These are phyloP conservation scores for Alternaria arborescens DNA, from an alignment of 2,329 filamentous ascomycete species.

Conservation along the genomic window DNA sequence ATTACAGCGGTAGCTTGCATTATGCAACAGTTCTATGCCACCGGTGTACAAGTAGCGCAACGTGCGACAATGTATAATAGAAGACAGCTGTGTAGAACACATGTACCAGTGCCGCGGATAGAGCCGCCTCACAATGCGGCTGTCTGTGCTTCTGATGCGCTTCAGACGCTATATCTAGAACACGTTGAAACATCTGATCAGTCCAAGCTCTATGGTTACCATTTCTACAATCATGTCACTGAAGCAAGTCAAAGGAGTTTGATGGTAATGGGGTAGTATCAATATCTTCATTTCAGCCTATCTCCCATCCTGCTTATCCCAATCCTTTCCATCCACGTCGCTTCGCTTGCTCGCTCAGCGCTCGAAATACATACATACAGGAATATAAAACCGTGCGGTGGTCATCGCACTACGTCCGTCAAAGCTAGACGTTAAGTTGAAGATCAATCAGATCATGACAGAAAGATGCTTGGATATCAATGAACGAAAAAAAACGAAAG, in stretches of 20 bases:
- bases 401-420: slow-evolving; percentile 11
- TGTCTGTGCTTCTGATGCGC: not conserved
- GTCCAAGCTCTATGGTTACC: not conserved
- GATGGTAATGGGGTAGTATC: not conserved
- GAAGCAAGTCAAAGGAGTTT: not conserved
- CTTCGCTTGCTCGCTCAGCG: slow-evolving; percentile 4
- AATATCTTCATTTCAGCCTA: slow-evolving; percentile 6
- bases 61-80: not conserved
- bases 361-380: slow-evolving; percentile 14
- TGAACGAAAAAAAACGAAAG: slow-evolving; percentile 1
- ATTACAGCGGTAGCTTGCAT: slow-evolving; percentile 2
- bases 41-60: not conserved
- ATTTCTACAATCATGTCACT: not conserved
- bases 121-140: not conserved
- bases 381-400: slow-evolving; percentile 10
- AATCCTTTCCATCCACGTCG: not conserved
- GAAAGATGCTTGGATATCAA: slow-evolving; percentile 13
- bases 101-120: not conserved
- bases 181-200: not conserved
- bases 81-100: not conserved
- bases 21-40: not conserved
- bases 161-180: not conserved
- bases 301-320: not conserved
- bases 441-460: slow-evolving; percentile 4
- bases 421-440: slow-evolving; percentile 9